Conservation (phyloP, 768 basidiomycete genomes). For the Suillus paluster region DNA sequence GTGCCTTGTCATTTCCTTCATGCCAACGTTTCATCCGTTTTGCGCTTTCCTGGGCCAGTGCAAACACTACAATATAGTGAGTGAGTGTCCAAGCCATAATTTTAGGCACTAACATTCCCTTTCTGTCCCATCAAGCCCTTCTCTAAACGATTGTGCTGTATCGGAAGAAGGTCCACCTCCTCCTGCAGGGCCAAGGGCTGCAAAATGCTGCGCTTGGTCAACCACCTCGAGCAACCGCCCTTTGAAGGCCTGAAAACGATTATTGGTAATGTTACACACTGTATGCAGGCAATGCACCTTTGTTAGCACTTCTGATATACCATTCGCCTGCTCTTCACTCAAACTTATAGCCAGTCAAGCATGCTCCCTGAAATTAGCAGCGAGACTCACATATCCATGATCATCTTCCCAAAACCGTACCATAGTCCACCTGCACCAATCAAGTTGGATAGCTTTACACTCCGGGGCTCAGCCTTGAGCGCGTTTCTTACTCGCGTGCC, state of each 20-base stretch:
- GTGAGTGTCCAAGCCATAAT: slow-evolving; percentile 2
- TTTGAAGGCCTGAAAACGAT: slow-evolving; percentile 65
- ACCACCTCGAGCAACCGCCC: slow-evolving; percentile 77
- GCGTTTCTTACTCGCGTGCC: slow-evolving; percentile 80
- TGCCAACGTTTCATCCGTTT: slow-evolving; percentile 84
- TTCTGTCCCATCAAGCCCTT: slow-evolving; percentile 92
- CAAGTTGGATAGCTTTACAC: slow-evolving; percentile 79
- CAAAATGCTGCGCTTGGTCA: slow-evolving; percentile 91
- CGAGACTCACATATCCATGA: slow-evolving; percentile 74
- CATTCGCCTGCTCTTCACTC: slow-evolving; percentile 71
- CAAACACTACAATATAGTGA: slow-evolving; percentile 64
- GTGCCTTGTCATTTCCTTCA: slow-evolving; percentile 66
- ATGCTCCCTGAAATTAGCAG: slow-evolving; percentile 5
- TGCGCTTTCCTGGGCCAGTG: slow-evolving; percentile 81
- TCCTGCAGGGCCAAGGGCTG: slow-evolving; percentile 64
- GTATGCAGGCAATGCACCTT: slow-evolving; percentile 47
- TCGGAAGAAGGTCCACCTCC: slow-evolving; percentile 57
- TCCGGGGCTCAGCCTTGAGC: slow-evolving; percentile 84
- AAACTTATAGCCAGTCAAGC: slow-evolving; percentile 51
- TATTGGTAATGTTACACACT: slow-evolving; percentile 13
- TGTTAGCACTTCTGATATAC: slow-evolving; percentile 72
- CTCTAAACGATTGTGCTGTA: slow-evolving; percentile 76
- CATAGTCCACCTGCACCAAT: slow-evolving; percentile 89
- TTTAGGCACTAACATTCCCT: slow-evolving; percentile 72
- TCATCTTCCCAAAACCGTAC: slow-evolving; percentile 90